A percentile compares a stretch with the other conserved stretches of the same genome.
These are phyloP conservation scores for Globisporangium recalcitrans DNA, from an alignment of 352 stramenopile species.

Conservation along the genomic window DNA sequence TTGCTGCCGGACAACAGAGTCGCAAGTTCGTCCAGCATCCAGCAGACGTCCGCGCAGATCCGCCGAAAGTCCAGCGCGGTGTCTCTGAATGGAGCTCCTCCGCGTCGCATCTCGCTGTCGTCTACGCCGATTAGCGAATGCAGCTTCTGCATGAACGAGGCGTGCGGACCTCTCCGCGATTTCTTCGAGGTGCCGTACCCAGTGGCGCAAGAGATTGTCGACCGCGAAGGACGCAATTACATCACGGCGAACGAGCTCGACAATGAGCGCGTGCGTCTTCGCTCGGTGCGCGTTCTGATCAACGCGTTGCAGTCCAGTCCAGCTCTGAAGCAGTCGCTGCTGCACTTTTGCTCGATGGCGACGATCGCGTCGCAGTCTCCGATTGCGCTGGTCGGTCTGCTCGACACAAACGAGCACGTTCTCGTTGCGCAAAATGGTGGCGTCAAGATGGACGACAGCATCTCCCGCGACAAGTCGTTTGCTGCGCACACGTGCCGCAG, in stretches of 20 bases:
- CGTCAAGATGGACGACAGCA: constrained; percentile 5
- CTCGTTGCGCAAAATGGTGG: constrained; percentile 43
- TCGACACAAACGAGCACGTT: constrained; percentile 52
- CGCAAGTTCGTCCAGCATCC: constrained; percentile 24
- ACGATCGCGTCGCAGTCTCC: constrained; percentile 64
- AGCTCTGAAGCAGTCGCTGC: constrained; percentile 42
- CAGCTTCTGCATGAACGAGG: constrained; percentile 63
- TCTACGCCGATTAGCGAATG: constrained; percentile 29
- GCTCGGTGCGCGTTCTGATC: constrained; percentile 46
- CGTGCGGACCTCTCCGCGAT: constrained; percentile 54
- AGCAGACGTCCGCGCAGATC: constrained; percentile 19
- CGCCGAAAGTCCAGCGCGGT: constrained; percentile 60
- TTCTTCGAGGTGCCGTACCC: constrained; percentile 71
- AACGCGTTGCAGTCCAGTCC: constrained; percentile 37
- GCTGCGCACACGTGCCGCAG: constrained; percentile 68
- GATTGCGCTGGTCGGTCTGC: constrained; percentile 61
- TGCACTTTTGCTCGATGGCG: constrained; percentile 75
- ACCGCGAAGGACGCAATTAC: constrained; percentile 35
- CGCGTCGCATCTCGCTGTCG: constrained; percentile 15
- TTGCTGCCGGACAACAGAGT: constrained; percentile 28
- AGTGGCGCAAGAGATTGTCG: constrained; percentile 53
- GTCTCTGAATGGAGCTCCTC: constrained; percentile 24
- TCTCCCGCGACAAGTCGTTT: constrained; percentile 43
- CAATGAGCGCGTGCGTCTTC: constrained; percentile 62
- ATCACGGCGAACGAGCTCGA: constrained; percentile 60